A percentile compares a stretch with the other conserved stretches of the same genome.
Evolutionary conservation across 1,284 basidiomycete species (phyloP).

Genomic region (Cutaneotrichosporon arboriforme): DNA sequence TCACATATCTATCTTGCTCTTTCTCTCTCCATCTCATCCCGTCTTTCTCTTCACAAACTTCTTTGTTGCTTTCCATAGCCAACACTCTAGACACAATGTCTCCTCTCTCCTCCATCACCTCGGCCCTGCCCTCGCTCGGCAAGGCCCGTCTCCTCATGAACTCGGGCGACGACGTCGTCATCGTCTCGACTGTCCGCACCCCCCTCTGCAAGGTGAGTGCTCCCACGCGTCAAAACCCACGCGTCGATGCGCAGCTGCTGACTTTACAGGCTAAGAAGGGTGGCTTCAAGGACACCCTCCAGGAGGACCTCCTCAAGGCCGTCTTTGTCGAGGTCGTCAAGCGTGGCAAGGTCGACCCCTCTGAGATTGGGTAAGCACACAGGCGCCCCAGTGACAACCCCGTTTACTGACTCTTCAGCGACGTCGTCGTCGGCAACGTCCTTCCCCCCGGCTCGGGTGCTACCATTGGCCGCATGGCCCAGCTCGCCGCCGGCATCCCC

Average conservation of each 20-base stretch:
- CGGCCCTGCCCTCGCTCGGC: slow-evolving; percentile 47
- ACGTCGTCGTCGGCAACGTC: slow-evolving; percentile 88
- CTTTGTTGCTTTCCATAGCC: background rate
- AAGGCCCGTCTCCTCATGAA: slow-evolving; percentile 56
- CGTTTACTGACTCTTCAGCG: slow-evolving; percentile 58
- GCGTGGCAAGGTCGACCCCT: slow-evolving; percentile 42
- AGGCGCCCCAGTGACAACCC: background rate
- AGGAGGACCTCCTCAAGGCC: slow-evolving; percentile 81
- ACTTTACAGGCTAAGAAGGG: slow-evolving; percentile 62
- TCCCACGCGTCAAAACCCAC: too few relatives aligned
- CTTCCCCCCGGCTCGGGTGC: slow-evolving; percentile 89
- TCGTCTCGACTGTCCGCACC: slow-evolving; percentile 79
- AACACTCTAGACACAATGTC: slow-evolving; percentile 24
- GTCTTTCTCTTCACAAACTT: slow-evolving; percentile 1
- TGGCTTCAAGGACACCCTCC: slow-evolving; percentile 86
- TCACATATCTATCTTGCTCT: background rate
- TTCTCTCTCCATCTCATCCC: background rate
- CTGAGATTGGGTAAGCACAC: slow-evolving; percentile 40
- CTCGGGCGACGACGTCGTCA: slow-evolving; percentile 78
- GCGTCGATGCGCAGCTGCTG: background rate
- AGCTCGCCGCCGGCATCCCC: slow-evolving; percentile 86
- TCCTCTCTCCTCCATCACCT: slow-evolving; percentile 41
- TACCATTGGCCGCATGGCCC: slow-evolving; percentile 85
- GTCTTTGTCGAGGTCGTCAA: slow-evolving; percentile 66
- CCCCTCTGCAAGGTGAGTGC: slow-evolving; percentile 73